Base-by-base conservation (phyloP, 306 rosid genomes). In the Vigna nakashimae region DNA sequence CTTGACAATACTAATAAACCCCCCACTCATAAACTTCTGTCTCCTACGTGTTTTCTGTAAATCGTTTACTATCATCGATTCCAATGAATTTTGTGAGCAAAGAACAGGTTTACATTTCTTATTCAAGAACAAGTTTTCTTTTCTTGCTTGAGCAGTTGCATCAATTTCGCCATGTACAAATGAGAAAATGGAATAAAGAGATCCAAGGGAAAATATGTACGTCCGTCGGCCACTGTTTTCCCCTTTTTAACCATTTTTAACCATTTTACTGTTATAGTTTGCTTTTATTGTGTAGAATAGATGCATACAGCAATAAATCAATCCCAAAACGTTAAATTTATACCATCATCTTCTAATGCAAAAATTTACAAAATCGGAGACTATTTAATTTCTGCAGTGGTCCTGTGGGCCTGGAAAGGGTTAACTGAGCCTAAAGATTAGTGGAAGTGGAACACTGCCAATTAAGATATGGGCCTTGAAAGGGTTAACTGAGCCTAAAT, bases 371-470 rank as follows among this genome's bases (percentile, higher is more conserved):
- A 7, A 62, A 53, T 24, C 30, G 66, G 82, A 77, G 83, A 66
- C 73, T n/a, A 42, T 12, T 36, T 52, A 67, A 45, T 71, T 64
- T 53, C 66, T 72, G 59, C 46, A 49, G 71, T 73, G 66, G 9
- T 57, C 59, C 30, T 66, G 80, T 78, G 83, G 82, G 60, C 50
- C 66, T 77, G 65, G 10, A 48, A 77, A 51, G 43, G 76, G 42
- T 57, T 22, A 56, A 30, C 28, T 26, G 32, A 16, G 71, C 75
- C 45, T 45, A 34, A 82, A 71, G 26, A 16, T 46, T 6, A 55
- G 50, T 9, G 71, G 76, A 65, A 2, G 1, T 26, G 28, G 28
- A 26, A 26, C 3, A 2, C 28, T 26, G 28, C 3, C 2, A 26
- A 26, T 26, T 26, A 26, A 18, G 40, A 20, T 16, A 24, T 70